A percentile compares a stretch with the other conserved stretches of the same genome.
Conservation (phyloP, 495 filamentous ascomycete genomes). For the Apiosordaria backusii region DNA sequence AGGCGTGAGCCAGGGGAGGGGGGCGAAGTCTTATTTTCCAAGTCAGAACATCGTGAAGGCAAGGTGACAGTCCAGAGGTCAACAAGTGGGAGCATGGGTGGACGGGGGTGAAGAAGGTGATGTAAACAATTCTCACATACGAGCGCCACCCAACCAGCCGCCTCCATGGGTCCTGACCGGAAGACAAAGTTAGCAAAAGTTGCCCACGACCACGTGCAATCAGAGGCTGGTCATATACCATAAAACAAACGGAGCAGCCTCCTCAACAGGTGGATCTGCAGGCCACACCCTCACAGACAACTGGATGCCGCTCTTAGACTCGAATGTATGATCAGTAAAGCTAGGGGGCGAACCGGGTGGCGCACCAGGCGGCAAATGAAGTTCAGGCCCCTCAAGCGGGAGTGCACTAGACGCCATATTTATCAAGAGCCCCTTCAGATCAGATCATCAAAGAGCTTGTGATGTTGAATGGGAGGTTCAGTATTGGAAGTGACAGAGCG, state of each 20-base stretch:
- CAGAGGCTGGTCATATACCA: slow-evolving; percentile 11
- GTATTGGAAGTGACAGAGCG: neutral
- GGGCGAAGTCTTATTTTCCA: slow-evolving; percentile 16
- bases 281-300: slow-evolving; percentile 27
- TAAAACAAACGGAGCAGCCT: slow-evolving; percentile 24
- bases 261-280: slow-evolving; percentile 14
- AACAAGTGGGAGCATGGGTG: neutral
- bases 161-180: slow-evolving; percentile 29
- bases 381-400: neutral
- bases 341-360: slow-evolving; percentile 7
- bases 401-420: neutral
- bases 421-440: neutral
- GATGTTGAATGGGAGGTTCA: neutral
- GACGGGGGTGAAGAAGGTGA: neutral
- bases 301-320: slow-evolving; percentile 13
- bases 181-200: neutral
- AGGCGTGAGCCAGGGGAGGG: slow-evolving; percentile 23
- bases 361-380: slow-evolving; percentile 3
- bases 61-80: neutral
- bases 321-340: slow-evolving; percentile 29
- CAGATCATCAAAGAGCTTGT: neutral
- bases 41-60: neutral
- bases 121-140: slow-evolving; percentile 4
- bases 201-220: neutral
- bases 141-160: slow-evolving; percentile 27